Evolutionary conservation across 2,329 filamentous ascomycete species (phyloP).

Genomic region (Colletotrichum coccodes): DNA sequence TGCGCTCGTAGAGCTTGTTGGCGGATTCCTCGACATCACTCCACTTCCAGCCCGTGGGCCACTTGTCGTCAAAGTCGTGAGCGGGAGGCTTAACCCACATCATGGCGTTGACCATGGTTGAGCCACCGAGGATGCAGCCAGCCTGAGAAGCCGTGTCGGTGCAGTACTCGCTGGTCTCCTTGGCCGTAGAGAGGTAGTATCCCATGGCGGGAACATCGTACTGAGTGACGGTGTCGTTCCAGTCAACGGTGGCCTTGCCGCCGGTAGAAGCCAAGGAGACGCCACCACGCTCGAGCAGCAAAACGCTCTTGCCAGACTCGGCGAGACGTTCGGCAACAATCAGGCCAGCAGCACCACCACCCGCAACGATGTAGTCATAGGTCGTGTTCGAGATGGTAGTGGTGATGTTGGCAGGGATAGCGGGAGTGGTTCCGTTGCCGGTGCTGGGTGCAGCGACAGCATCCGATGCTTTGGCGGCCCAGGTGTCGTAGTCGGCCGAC

Average conservation of each 20-base stretch:
- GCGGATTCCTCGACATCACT: slow-evolving; percentile 31
- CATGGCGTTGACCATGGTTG: slow-evolving; percentile 41
- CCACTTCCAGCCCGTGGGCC: slow-evolving; percentile 36
- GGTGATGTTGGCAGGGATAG: slow-evolving; percentile 23
- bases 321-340: slow-evolving; percentile 31
- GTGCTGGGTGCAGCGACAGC: slow-evolving; percentile 30
- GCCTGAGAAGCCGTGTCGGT: slow-evolving; percentile 40
- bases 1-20: slow-evolving; percentile 34
- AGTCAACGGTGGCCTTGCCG: slow-evolving; percentile 35
- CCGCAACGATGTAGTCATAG: slow-evolving; percentile 35
- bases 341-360: slow-evolving; percentile 33
- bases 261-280: slow-evolving; percentile 31
- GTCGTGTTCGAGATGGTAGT: slow-evolving; percentile 30
- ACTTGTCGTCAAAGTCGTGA: slow-evolving; percentile 33
- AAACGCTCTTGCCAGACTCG: slow-evolving; percentile 35
- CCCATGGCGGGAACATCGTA: slow-evolving; percentile 37
- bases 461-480: slow-evolving; percentile 38
- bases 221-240: slow-evolving; percentile 39
- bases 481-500: slow-evolving; percentile 34
- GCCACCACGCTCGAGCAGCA: slow-evolving; percentile 32
- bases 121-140: slow-evolving; percentile 45
- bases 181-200: slow-evolving; percentile 25
- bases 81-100: slow-evolving; percentile 38
- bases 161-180: slow-evolving; percentile 37
- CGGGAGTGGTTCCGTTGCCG: slow-evolving; percentile 23